A percentile compares a stretch with the other conserved stretches of the same genome.
phyloP scores from a whole-genome alignment of 106 monocot species.

The Dendrobium nobile region DNA sequence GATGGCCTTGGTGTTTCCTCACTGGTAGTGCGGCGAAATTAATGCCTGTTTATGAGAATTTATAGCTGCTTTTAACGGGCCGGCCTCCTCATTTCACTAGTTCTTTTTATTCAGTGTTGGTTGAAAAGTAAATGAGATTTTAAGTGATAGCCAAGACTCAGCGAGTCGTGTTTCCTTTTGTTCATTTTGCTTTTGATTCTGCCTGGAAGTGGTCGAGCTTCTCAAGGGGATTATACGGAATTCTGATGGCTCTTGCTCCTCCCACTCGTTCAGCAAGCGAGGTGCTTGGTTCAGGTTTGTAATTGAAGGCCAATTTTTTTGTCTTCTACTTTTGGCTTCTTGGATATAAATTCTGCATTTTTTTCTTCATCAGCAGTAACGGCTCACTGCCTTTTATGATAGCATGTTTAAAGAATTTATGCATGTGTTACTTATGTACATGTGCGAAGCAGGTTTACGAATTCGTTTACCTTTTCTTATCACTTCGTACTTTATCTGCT shows the following conservation, averaged over 20 bases:
- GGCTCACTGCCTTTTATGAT: too few species aligned
- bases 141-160: not conserved
- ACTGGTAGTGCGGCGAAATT: not conserved
- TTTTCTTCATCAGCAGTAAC: not conserved
- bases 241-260: not conserved
- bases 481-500: not conserved
- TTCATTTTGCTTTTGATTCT: not conserved
- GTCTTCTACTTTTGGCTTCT: not conserved
- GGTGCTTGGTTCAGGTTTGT: constrained; percentile 5
- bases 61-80: not conserved
- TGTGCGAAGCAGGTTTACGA: too few species aligned
- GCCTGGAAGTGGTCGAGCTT: not conserved
- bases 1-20: not conserved
- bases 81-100: not conserved
- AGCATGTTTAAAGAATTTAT: too few species aligned
- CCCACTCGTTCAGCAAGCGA: not conserved
- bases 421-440: too few species aligned
- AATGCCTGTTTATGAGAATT: not conserved
- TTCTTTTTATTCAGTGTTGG: not conserved
- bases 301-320: not conserved
- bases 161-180: not conserved
- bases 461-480: not conserved
- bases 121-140: not conserved
- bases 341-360: not conserved
- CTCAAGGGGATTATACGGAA: not conserved